A percentile compares a stretch with the other conserved stretches of the same genome.
These are phyloP conservation scores for Monilinia fructicola DNA, from an alignment of 2,329 filamentous ascomycete genomes.

Conservation along the genomic window DNA sequence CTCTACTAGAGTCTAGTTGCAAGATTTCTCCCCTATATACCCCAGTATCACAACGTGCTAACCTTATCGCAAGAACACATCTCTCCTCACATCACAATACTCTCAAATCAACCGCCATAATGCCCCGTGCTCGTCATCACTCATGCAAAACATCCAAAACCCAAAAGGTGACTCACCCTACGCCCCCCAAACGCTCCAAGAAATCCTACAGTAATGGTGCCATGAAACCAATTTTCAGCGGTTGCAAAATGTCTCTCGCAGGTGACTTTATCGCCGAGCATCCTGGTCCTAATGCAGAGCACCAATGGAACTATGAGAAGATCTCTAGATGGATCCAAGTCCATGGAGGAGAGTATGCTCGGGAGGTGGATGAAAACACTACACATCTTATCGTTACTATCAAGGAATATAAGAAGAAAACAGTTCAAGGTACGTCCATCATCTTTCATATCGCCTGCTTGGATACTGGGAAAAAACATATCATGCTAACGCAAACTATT, in stretches of 20 bases:
- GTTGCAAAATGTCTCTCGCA: conserved; percentile 54
- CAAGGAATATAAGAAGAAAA: conserved; percentile 54
- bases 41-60: background rate
- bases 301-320: conserved; percentile 47
- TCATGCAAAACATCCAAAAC: conserved; percentile 3
- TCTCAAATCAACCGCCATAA: background rate
- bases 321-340: conserved; percentile 64
- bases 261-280: conserved; percentile 52
- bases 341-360: conserved; percentile 59
- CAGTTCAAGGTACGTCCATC: conserved; percentile 30
- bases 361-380: conserved; percentile 52
- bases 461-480: background rate
- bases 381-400: conserved; percentile 73
- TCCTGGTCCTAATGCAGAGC: conserved; percentile 4
- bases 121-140: background rate
- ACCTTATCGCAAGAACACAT: background rate
- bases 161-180: background rate
- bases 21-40: background rate
- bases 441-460: background rate
- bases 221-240: conserved; percentile 49
- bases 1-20: background rate
- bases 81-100: too few species aligned
- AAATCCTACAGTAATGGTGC: conserved; percentile 20
- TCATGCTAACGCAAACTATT: background rate
- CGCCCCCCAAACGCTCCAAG: background rate